Evolutionary conservation across 116 monocot genomes (phyloP).

Genomic region (Zostera marina): DNA sequence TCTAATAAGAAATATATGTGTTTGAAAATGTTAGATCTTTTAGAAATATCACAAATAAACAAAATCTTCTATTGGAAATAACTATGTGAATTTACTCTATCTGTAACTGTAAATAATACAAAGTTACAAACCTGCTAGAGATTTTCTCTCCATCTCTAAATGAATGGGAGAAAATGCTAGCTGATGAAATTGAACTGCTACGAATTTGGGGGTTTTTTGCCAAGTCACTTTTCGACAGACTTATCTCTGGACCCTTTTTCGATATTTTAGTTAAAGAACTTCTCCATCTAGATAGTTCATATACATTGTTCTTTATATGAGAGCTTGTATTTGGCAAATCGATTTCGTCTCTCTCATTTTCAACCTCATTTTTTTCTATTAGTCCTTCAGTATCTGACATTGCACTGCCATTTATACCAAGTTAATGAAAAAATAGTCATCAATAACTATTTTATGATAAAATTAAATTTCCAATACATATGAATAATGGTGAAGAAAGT

Average conservation of each 20-base stretch:
- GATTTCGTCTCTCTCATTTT: constrained; percentile 21
- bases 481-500: too few relatives aligned
- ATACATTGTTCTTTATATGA: constrained; percentile 18
- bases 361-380: constrained; percentile 3
- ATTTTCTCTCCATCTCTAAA: constrained; percentile 30
- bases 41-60: too few relatives aligned
- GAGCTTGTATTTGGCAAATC: constrained; percentile 13
- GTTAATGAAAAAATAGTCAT: neutral
- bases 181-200: constrained; percentile 40
- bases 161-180: constrained; percentile 16
- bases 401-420: constrained; percentile 8
- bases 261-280: constrained; percentile 28
- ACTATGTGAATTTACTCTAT: too few relatives aligned
- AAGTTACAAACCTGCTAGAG: constrained; percentile 44
- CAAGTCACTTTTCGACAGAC: constrained; percentile 18
- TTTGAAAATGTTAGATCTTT: too few relatives aligned
- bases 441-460: too few relatives aligned
- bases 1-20: neutral
- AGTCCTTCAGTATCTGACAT: constrained; percentile 7
- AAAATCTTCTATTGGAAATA: too few relatives aligned
- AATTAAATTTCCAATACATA: too few relatives aligned
- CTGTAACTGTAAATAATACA: too few relatives aligned
- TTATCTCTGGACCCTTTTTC: constrained; percentile 23
- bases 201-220: constrained; percentile 30
- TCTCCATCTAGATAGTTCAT: constrained; percentile 16